A percentile compares a stretch with the other conserved stretches of the same genome.
Evolutionary conservation across 2,329 filamentous ascomycete species (phyloP).

Genomic region (Arachnomyces sp.): DNA sequence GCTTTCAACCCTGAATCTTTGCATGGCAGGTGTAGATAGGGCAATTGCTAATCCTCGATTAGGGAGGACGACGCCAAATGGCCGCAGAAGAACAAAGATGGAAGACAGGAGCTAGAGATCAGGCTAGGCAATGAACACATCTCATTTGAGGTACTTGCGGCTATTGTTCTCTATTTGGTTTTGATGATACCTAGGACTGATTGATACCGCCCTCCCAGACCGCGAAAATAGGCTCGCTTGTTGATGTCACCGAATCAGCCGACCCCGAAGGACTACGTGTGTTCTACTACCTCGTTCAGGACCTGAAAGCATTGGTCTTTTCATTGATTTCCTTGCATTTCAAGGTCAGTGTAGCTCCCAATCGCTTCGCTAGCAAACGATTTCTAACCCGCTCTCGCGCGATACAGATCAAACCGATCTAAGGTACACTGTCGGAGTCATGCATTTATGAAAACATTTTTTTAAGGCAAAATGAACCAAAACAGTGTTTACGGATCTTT

Average conservation of each 20-base stretch:
- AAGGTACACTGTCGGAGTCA: conserved; percentile 13
- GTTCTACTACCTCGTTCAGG: conserved; percentile 98
- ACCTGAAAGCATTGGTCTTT: conserved; percentile 93
- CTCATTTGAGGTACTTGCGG: conserved; percentile 71
- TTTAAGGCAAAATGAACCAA: background rate
- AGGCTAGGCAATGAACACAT: conserved; percentile 91
- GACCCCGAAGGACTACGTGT: conserved; percentile 94
- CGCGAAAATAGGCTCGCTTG: conserved; percentile 93
- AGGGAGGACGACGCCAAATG: conserved; percentile 98
- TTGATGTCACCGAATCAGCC: conserved; percentile 91
- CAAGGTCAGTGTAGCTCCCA: conserved; percentile 52
- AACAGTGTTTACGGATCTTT: background rate
- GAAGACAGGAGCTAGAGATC: conserved; percentile 92
- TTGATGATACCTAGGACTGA: background rate
- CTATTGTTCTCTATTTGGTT: conserved; percentile 15
- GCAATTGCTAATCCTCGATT: conserved; percentile 18
- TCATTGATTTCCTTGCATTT: conserved; percentile 95
- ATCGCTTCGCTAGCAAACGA: conserved; percentile 1
- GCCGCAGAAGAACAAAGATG: conserved; percentile 99
- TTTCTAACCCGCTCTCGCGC: conserved; percentile 4
- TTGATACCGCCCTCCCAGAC: conserved; percentile 51
- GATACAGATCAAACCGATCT: conserved; percentile 47
- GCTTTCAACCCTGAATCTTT: conserved; percentile 2
- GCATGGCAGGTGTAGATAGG: background rate
- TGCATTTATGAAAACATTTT: background rate